Conservation (phyloP, 495 filamentous ascomycete genomes). For the Acidiella bohemica region DNA sequence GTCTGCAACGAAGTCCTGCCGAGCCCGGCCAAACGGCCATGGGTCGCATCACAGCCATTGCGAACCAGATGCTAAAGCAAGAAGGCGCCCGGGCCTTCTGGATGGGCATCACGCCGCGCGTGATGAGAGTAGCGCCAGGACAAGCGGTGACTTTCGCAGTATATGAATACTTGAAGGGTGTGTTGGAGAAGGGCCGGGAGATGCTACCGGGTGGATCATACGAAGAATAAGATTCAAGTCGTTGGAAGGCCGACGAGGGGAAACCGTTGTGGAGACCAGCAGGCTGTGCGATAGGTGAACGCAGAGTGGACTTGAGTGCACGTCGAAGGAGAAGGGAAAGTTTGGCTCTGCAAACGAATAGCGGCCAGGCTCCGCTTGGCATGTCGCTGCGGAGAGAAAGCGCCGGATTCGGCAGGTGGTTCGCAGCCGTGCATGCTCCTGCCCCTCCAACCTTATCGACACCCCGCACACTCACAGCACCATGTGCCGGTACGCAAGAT, state of each 20-base stretch:
- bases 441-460: constrained; percentile 5
- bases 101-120: constrained; percentile 93
- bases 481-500: no score
- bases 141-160: constrained; percentile 98
- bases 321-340: no score
- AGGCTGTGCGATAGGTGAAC: no score
- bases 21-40: constrained; percentile 68
- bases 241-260: no score
- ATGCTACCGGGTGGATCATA: constrained; percentile 54
- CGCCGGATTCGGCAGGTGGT: constrained; percentile 1
- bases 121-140: constrained; percentile 94
- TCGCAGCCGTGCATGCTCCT: neutral
- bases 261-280: no score
- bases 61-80: constrained; percentile 89
- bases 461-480: constrained; percentile 1
- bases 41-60: constrained; percentile 61
- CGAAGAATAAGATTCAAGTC: constrained; percentile 62
- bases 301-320: no score
- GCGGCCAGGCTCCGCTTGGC: no score
- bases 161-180: constrained; percentile 80
- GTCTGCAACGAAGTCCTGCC: constrained; percentile 79
- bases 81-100: constrained; percentile 92
- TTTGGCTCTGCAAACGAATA: no score
- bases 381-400: neutral
- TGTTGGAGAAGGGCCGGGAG: constrained; percentile 60